Evolutionary conservation across 306 rosid genomes (phyloP), one percentile per base, ranked within the genome.

Genomic region (Corylus americana): DNA sequence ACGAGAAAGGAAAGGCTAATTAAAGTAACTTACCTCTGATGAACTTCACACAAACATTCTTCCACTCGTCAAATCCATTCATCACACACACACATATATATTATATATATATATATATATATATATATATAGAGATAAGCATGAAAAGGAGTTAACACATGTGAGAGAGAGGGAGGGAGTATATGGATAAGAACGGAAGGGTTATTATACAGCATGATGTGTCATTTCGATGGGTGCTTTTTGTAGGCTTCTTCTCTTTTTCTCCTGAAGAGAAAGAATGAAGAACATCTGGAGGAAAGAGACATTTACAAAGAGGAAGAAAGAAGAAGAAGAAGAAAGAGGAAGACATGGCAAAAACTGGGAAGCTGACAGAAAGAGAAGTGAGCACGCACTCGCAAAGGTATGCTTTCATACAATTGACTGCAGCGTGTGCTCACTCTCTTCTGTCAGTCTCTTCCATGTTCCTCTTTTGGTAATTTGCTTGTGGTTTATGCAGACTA

Each of bases 371-470:
- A 88, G 91, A 87, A 50, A 83, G 92, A 92, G 78, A 22, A 87
- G 91, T 81, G 91, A 92, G 97, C 97, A 88, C 97, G 44, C 88
- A 87, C 81, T 80, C 59, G 71, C 84, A 77, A 88, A 55, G 74
- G 84, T 82, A 91, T 89, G 85, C 68, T 39, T 62, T 82, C 80
- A 89, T 89, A 91, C 93, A 82, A 86, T 86, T 76, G 86, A 39
- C 54, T 54, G 74, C 63, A 77, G 90, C 80, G 79, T 87, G 97
- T 91, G 97, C 98, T 90, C 96, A 88, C 98, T 92, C 98, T 94
- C 98, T 94, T 92, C 98, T 94, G 98, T 94, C 98, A 93, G 80
- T 78, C 84, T 62, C 73, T 42, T 12, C 66, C 75, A 75, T 83
- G 66, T 70, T 42, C 45, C 8, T 55, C 27, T 51, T 57, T 27